A percentile compares a stretch with the other conserved stretches of the same genome.
Evolutionary conservation across 1,284 basidiomycete species (phyloP).

Genomic region (Gymnopus androsaceus): DNA sequence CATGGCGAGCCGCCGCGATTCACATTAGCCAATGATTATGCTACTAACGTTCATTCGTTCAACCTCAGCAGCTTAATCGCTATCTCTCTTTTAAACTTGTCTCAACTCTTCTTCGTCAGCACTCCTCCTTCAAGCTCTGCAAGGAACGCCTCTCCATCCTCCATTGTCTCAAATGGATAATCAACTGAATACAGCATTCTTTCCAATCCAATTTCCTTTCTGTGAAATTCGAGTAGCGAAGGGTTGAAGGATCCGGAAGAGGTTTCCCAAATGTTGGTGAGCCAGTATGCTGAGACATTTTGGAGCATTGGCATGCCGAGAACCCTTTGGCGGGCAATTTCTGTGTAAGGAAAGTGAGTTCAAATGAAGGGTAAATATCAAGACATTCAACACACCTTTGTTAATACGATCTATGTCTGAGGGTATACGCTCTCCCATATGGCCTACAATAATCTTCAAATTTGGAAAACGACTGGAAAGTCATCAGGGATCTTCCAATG

Average conservation of each 20-base stretch:
- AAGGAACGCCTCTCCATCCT: conserved; percentile 30
- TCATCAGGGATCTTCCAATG: neutral
- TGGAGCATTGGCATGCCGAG: conserved; percentile 42
- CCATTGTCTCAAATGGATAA: conserved; percentile 38
- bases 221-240: conserved; percentile 40
- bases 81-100: conserved; percentile 27
- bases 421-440: conserved; percentile 46
- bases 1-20: no score
- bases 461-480: conserved; percentile 40
- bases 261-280: conserved; percentile 44
- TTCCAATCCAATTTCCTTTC: conserved; percentile 39
- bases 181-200: conserved; percentile 46
- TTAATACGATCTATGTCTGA: conserved; percentile 44
- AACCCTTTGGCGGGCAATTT: conserved; percentile 23
- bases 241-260: conserved; percentile 47
- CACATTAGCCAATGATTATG: no score
- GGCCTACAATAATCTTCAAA: conserved; percentile 43
- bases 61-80: conserved; percentile 33
- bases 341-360: conserved; percentile 22
- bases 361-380: no score
- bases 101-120: conserved; percentile 24
- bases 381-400: conserved; percentile 33
- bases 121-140: conserved; percentile 25
- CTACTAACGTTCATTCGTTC: conserved; percentile 16
- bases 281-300: conserved; percentile 41